Conservation (phyloP, 2,329 filamentous ascomycete genomes). For the Bipolaris zeicola region DNA sequence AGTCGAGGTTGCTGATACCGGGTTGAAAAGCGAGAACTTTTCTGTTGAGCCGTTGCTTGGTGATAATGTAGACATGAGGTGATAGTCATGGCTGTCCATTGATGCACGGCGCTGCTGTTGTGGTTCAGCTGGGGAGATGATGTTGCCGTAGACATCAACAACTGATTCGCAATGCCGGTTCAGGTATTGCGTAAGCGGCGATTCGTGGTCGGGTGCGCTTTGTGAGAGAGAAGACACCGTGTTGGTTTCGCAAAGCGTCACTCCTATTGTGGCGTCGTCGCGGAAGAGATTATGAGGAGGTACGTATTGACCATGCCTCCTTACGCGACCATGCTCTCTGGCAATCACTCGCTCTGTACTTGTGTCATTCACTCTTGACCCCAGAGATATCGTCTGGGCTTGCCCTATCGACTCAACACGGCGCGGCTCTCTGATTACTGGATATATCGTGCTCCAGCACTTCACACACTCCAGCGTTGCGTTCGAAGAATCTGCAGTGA, state of each 20-base stretch:
- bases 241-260: slow-evolving; percentile 12
- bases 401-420: neutral
- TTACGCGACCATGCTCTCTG: slow-evolving; percentile 1
- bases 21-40: neutral
- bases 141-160: slow-evolving; percentile 30
- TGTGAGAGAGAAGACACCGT: slow-evolving; percentile 9
- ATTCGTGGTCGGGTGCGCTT: slow-evolving; percentile 7
- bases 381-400: neutral
- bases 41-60: neutral
- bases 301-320: slow-evolving; percentile 4
- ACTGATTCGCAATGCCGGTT: slow-evolving; percentile 7
- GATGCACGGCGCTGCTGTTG: slow-evolving; percentile 13
- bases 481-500: slow-evolving; percentile 5
- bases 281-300: slow-evolving; percentile 18
- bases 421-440: slow-evolving; percentile 23
- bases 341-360: neutral
- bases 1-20: neutral
- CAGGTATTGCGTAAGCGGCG: slow-evolving; percentile 17
- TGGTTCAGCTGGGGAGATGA: slow-evolving; percentile 13
- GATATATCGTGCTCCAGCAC: slow-evolving; percentile 37
- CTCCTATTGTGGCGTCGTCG: slow-evolving; percentile 12
- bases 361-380: neutral
- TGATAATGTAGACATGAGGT: neutral
- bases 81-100: neutral
- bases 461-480: slow-evolving; percentile 37